Conservation (phyloP, 2,329 filamentous ascomycete genomes). For the Verticillium zaregamsianum region DNA sequence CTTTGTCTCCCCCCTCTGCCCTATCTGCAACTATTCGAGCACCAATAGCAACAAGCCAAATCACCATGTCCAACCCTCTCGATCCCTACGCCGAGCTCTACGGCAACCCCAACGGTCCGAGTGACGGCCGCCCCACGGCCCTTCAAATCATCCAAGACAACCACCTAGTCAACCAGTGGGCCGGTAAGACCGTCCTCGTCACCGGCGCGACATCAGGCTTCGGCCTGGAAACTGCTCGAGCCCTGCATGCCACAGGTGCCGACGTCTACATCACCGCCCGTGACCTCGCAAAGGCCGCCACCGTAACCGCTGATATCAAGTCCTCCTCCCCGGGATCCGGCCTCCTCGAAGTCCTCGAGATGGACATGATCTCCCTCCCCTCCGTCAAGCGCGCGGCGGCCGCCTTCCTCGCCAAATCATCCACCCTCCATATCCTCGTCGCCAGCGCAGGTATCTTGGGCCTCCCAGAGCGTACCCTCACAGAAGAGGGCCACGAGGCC, state of each 20-base stretch:
- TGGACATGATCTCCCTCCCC: constrained; percentile 34
- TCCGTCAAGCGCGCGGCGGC: constrained; percentile 34
- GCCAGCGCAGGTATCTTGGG: constrained; percentile 42
- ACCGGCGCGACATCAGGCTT: constrained; percentile 34
- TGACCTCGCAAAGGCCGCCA: constrained; percentile 24
- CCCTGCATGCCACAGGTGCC: constrained; percentile 37
- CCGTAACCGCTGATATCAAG: constrained; percentile 31
- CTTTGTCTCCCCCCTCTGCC: too few species aligned
- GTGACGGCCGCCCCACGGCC: constrained; percentile 31
- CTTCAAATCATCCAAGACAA: constrained; percentile 28
- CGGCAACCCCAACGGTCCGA: constrained; percentile 19
- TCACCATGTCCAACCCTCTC: not conserved
- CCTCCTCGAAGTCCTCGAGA: constrained; percentile 25
- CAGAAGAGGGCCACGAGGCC: constrained; percentile 32
- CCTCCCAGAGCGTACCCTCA: constrained; percentile 18
- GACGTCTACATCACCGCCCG: constrained; percentile 38
- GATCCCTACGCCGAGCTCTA: constrained; percentile 3
- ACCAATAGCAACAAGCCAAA: not conserved
- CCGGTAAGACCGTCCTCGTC: constrained; percentile 32
- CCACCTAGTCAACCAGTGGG: constrained; percentile 22
- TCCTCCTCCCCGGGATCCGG: constrained; percentile 17
- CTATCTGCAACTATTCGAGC: not conserved
- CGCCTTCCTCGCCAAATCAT: constrained; percentile 25
- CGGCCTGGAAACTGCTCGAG: constrained; percentile 32
- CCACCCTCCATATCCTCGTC: constrained; percentile 33